Conservation (phyloP, 2,329 filamentous ascomycete species). For the Curvularia lunata region DNA sequence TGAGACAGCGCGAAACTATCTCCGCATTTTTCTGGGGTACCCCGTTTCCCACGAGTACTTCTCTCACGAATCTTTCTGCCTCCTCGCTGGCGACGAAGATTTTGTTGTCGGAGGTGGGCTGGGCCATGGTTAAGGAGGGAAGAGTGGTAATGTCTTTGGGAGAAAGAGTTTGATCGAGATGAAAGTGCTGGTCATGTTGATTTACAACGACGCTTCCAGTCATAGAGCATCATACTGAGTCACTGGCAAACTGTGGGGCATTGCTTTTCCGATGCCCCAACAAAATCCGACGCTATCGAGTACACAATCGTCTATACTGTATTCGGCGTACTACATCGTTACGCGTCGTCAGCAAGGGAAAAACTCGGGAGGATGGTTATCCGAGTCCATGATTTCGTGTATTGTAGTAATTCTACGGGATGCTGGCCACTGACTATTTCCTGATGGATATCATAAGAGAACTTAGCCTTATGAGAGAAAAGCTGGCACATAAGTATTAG, state of each 20-base stretch:
- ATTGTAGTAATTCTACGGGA: no score
- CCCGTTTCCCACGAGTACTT: constrained; percentile 65
- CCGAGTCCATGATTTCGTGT: no score
- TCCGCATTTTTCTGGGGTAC: constrained; percentile 64
- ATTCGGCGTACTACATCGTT: not conserved
- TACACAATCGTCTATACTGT: not conserved
- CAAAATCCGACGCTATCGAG: not conserved
- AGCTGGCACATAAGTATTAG: no score
- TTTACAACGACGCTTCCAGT: not conserved
- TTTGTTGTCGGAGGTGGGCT: not conserved
- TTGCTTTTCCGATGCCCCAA: not conserved
- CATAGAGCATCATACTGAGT: not conserved
- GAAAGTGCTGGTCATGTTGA: not conserved
- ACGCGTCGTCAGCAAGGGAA: not conserved
- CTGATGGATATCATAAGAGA: no score
- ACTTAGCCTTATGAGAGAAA: no score
- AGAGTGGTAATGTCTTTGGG: not conserved
- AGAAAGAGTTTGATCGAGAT: not conserved
- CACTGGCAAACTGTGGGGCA: not conserved
- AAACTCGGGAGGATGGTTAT: no score
- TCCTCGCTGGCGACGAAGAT: constrained; percentile 20
- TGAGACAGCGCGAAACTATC: constrained; percentile 69
- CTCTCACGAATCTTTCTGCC: constrained; percentile 54
- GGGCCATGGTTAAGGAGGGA: not conserved
- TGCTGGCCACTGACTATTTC: no score